Base-by-base conservation (phyloP, 2,329 filamentous ascomycete species). In the Sarocladium kiliense region DNA sequence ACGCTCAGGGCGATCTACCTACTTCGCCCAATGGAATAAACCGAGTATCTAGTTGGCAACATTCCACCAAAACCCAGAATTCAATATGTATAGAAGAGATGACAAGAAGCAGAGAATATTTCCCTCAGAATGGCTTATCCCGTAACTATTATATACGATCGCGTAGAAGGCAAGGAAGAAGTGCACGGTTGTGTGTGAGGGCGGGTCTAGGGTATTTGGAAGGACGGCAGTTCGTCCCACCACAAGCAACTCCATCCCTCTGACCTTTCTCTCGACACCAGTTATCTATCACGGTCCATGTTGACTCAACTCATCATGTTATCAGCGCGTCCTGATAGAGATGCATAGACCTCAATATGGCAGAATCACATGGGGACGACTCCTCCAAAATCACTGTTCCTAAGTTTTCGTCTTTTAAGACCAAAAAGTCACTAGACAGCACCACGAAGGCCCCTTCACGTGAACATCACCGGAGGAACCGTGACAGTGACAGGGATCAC, bases 331-430 rank as follows among this genome's bases (percentile, higher is more conserved):
- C 41, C 7, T 12, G 23, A 44, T 44, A 5, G 41, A 44, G 36
- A 44, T 23, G 18, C 21, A 10, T 16, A 25, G 14, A 30, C 11
- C 16, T 3, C 27, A 53, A 12, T 6, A 53, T 53, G 50, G 26
- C 32, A 5, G 23, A 27, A 16, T 62, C 66, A 25, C 57, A 57
- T 42, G 62, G 61, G 45, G 63, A 65, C 44, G 61, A 64, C 36
- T 59, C 59, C 32, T 34, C 51, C 45, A 61, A 61, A 45, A 42
- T 62, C 34, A 57, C 61, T 25, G 75, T 88, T 21, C 88, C 89
- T 10, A 90, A 85, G 62, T 92, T 93, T 65, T 77, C 82, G 19
- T 92, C 88, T 59, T 93, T 92, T 74, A 86, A 80, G 61, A 53
- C 81, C 34, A 67, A 64, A 19, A 14, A 39, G n/a, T n/a, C 23